These are phyloP conservation scores for Alectoria sarmentosa DNA, from an alignment of 495 filamentous ascomycete species.

Conservation along the genomic window DNA sequence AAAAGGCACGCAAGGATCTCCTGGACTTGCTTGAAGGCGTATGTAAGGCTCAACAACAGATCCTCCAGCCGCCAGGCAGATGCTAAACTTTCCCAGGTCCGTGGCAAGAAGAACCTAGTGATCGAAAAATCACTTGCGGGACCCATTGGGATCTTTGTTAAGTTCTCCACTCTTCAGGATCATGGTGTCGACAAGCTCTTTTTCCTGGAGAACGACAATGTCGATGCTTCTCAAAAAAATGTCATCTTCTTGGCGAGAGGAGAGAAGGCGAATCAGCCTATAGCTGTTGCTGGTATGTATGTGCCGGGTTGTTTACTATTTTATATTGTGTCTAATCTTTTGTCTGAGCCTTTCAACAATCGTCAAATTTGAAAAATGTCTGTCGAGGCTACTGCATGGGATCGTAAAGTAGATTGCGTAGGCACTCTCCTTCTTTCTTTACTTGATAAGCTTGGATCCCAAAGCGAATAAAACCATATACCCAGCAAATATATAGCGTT, in stretches of 20 bases:
- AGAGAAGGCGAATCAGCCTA: conserved; percentile 75
- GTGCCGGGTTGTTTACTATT: conserved; percentile 5
- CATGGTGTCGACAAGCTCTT: conserved; percentile 97
- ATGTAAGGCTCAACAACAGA: conserved; percentile 48
- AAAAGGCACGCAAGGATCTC: conserved; percentile 78
- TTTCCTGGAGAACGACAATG: conserved; percentile 89
- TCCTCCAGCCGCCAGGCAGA: conserved; percentile 26
- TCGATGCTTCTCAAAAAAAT: conserved; percentile 88
- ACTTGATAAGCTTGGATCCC: conserved; percentile 60
- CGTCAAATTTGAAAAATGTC: neutral
- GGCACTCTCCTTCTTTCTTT: conserved; percentile 51
- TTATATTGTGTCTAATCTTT: conserved; percentile 10
- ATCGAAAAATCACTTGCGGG: conserved; percentile 87
- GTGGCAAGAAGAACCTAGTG: conserved; percentile 97
- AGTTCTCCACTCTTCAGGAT: conserved; percentile 83
- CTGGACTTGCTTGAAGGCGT: conserved; percentile 84
- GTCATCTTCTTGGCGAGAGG: conserved; percentile 87
- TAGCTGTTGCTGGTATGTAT: conserved; percentile 80
- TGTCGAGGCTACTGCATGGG: conserved; percentile 22
- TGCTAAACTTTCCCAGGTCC: conserved; percentile 53
- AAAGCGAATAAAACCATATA: conserved; percentile 40
- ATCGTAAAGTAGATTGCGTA: conserved; percentile 55
- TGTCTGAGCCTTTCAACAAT: neutral
- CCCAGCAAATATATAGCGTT: conserved; percentile 36
- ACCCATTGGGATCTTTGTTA: conserved; percentile 82